phyloP scores from a whole-genome alignment of 2,329 filamentous ascomycete genomes.

The Hypoxylon sp. region DNA sequence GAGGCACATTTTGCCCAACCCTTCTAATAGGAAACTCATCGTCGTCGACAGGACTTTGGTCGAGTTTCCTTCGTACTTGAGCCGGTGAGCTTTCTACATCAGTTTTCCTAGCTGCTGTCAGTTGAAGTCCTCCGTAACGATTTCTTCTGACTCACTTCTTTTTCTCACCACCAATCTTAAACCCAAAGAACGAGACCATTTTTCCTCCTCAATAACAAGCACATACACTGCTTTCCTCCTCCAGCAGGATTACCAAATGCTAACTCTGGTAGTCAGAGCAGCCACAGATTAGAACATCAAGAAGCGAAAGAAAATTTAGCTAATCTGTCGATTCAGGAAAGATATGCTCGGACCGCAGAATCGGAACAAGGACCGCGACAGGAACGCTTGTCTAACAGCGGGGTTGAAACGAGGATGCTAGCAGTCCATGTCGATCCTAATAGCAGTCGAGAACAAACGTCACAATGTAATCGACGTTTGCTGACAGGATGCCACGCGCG shows the following conservation, averaged over 20 bases:
- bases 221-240: conserved; percentile 27
- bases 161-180: conserved; percentile 68
- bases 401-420: conserved; percentile 44
- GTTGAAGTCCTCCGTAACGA: conserved; percentile 18
- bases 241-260: conserved; percentile 23
- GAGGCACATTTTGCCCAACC: conserved; percentile 19
- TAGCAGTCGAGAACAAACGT: conserved; percentile 33
- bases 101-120: conserved; percentile 52
- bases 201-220: conserved; percentile 30
- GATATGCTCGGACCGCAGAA: conserved; percentile 41
- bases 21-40: conserved; percentile 35
- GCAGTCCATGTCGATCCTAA: conserved; percentile 47
- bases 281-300: conserved; percentile 21
- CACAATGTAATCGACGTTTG: conserved; percentile 29
- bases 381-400: conserved; percentile 39
- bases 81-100: conserved; percentile 51
- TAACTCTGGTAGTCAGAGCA: conserved; percentile 15
- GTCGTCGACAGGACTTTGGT: conserved; percentile 25
- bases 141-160: conserved; percentile 64
- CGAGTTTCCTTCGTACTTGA: conserved; percentile 30
- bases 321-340: conserved; percentile 32
- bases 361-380: conserved; percentile 36
- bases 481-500: conserved; percentile 31
- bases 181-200: conserved; percentile 72
- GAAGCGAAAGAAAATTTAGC: conserved; percentile 20